A percentile compares a stretch with the other conserved stretches of the same genome.
These are phyloP conservation scores for Pythium vanterpoolii DNA, from an alignment of 352 stramenopile species.

Conservation along the genomic window DNA sequence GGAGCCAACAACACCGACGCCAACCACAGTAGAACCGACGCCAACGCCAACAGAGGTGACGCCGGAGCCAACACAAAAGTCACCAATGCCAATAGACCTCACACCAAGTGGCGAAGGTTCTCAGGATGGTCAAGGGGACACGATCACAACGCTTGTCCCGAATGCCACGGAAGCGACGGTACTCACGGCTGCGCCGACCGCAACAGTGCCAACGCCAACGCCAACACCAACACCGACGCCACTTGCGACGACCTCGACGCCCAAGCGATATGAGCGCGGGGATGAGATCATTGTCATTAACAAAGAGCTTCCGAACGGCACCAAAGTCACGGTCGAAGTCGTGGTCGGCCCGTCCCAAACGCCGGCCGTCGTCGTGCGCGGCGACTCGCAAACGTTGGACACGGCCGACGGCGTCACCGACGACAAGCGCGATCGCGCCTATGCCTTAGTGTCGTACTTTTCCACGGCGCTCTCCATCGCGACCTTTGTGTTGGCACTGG, in stretches of 20 bases:
- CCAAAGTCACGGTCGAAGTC: constrained; percentile 6
- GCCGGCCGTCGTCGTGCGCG: constrained; percentile 8
- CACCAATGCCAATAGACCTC: too few species aligned
- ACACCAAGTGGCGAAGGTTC: too few species aligned
- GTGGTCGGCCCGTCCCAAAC: constrained; percentile 4
- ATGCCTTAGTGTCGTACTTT: not conserved
- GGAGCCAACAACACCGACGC: not conserved
- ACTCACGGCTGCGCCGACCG: too few species aligned
- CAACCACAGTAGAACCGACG: not conserved
- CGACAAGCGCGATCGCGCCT: not conserved
- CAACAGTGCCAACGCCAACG: not conserved
- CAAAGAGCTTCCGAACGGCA: constrained; percentile 9
- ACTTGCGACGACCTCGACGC: not conserved
- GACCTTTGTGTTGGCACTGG: constrained; percentile 5
- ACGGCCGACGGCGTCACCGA: not conserved
- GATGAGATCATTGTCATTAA: constrained; percentile 9
- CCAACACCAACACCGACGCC: not conserved
- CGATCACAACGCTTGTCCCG: too few species aligned
- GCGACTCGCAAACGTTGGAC: not conserved
- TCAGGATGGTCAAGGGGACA: too few species aligned
- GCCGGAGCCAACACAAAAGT: not conserved
- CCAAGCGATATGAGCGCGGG: constrained; percentile 10
- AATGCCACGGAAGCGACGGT: too few species aligned
- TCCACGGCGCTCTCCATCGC: constrained; percentile 3
- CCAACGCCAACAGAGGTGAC: not conserved